A percentile compares a stretch with the other conserved stretches of the same genome.
phyloP scores from a whole-genome alignment of 768 basidiomycete genomes.

The Auricularia heimuer region DNA sequence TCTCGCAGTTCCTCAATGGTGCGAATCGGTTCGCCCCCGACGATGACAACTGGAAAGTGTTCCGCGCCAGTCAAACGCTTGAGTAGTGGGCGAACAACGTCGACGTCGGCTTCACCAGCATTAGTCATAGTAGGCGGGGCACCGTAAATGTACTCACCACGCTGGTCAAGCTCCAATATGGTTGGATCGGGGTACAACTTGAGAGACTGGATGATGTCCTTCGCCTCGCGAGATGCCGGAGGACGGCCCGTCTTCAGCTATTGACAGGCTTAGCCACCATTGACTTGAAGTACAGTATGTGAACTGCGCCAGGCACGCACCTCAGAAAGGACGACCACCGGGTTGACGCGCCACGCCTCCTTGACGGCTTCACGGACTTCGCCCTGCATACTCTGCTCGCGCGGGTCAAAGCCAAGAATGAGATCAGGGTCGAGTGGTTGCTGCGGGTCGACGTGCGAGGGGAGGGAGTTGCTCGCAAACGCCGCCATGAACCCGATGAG shows the following conservation, averaged over 20 bases:
- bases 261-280: conserved; percentile 16
- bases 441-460: conserved; percentile 50
- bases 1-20: conserved; percentile 41
- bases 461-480: conserved; percentile 66
- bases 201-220: conserved; percentile 43
- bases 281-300: too few species aligned
- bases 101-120: conserved; percentile 40
- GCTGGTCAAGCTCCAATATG: conserved; percentile 61
- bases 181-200: conserved; percentile 53
- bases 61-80: conserved; percentile 43
- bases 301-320: conserved; percentile 22
- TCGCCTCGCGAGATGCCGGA: conserved; percentile 55
- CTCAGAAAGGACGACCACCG: conserved; percentile 68
- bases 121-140: not conserved
- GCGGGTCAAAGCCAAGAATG: conserved; percentile 70
- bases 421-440: conserved; percentile 67
- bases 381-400: conserved; percentile 34
- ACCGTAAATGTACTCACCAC: conserved; percentile 25
- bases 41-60: conserved; percentile 55
- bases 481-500: conserved; percentile 64
- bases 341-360: conserved; percentile 63
- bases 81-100: conserved; percentile 52
- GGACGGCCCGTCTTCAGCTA: conserved; percentile 31
- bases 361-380: conserved; percentile 51
- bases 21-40: conserved; percentile 48